Evolutionary conservation across 768 basidiomycete genomes (phyloP).

Genomic region (Royoungia palumana): DNA sequence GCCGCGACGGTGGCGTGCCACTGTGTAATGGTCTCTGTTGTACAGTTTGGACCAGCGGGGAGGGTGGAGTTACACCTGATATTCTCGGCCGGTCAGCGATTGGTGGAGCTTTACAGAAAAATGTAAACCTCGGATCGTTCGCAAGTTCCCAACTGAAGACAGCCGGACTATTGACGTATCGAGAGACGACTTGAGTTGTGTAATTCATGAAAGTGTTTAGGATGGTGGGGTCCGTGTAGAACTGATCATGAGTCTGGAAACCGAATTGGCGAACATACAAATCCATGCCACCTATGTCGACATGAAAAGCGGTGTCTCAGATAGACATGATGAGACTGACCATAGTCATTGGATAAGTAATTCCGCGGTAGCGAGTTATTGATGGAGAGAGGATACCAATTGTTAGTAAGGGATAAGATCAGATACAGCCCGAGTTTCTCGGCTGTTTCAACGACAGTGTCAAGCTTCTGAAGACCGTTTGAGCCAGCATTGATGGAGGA

Average conservation of each 20-base stretch:
- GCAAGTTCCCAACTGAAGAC: constrained; percentile 61
- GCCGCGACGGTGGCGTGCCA: constrained; percentile 52
- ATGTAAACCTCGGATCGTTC: constrained; percentile 56
- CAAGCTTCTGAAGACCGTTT: constrained; percentile 61
- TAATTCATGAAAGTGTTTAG: constrained; percentile 56
- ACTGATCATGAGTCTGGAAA: constrained; percentile 48
- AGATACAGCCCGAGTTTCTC: constrained; percentile 52
- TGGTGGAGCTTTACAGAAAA: neutral
- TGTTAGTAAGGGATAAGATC: constrained; percentile 58
- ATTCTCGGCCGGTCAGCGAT: constrained; percentile 1
- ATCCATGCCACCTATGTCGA: constrained; percentile 58
- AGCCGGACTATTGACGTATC: constrained; percentile 52
- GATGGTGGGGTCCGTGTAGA: constrained; percentile 51
- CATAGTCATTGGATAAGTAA: constrained; percentile 60
- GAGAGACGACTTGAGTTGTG: constrained; percentile 49
- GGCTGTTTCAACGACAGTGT: constrained; percentile 53
- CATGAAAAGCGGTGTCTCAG: constrained; percentile 2
- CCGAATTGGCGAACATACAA: constrained; percentile 53
- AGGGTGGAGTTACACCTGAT: constrained; percentile 57
- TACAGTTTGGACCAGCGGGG: constrained; percentile 40
- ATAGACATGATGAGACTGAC: constrained; percentile 27
- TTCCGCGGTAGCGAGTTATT: constrained; percentile 48
- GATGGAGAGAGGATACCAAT: constrained; percentile 49
- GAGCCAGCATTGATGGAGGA: constrained; percentile 54
- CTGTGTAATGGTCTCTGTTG: constrained; percentile 48